phyloP scores from a whole-genome alignment of 805 yeast species.

The Candida ficus region DNA sequence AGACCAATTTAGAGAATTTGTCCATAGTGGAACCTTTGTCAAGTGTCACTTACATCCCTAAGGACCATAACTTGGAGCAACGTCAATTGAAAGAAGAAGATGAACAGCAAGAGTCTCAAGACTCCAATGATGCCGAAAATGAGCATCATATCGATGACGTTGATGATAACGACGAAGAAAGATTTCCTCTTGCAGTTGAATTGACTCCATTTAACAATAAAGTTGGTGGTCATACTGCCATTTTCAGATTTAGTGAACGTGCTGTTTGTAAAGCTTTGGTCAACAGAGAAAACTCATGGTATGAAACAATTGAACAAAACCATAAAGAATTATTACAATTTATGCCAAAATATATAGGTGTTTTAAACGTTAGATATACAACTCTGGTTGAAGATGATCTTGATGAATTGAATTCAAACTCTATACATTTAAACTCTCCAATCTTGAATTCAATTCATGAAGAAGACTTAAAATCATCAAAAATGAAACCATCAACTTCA shows the following conservation, averaged over 20 bases:
- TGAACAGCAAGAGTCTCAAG: conserved; percentile 6
- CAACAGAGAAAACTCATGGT: conserved; percentile 86
- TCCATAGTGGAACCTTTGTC: conserved; percentile 51
- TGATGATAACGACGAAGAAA: conserved; percentile 25
- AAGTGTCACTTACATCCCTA: conserved; percentile 69
- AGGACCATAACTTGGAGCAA: conserved; percentile 45
- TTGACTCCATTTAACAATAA: conserved; percentile 86
- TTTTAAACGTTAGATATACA: conserved; percentile 77
- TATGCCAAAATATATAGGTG: conserved; percentile 95
- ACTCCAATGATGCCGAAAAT: conserved; percentile 1
- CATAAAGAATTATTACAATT: conserved; percentile 75
- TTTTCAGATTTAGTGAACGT: conserved; percentile 81
- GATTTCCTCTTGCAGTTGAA: conserved; percentile 77
- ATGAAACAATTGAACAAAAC: conserved; percentile 76
- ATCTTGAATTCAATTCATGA: conserved; percentile 15
- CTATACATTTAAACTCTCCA: conserved; percentile 15
- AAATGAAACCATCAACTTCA: conserved; percentile 16
- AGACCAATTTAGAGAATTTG: not conserved
- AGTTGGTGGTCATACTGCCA: conserved; percentile 98
- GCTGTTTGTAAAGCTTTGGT: conserved; percentile 94
- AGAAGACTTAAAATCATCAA: conserved; percentile 9
- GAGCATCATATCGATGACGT: not conserved
- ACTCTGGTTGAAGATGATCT: conserved; percentile 24
- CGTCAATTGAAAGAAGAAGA: conserved; percentile 14
- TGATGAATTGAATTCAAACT: conserved; percentile 3